These are phyloP conservation scores for Gastrodia elata DNA, from an alignment of 106 monocot genomes.

Conservation along the genomic window DNA sequence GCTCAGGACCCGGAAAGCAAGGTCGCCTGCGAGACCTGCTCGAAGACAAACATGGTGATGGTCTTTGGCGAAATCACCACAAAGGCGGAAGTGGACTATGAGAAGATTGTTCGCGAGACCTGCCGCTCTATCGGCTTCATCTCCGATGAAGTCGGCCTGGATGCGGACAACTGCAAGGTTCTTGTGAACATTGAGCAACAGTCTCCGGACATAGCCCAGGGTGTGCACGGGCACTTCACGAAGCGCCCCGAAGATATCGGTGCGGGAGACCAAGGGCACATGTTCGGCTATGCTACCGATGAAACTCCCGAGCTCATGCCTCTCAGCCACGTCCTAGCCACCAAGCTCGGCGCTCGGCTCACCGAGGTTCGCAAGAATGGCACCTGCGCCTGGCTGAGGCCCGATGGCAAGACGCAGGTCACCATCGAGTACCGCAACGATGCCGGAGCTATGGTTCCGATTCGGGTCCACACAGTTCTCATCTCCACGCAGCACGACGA, in stretches of 20 bases:
- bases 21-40: conserved; percentile 24
- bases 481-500: conserved; percentile 25
- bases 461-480: conserved; percentile 22
- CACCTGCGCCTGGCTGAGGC: conserved; percentile 21
- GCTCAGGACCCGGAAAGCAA: conserved; percentile 24
- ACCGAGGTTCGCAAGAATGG: conserved; percentile 22
- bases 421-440: conserved; percentile 21
- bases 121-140: conserved; percentile 17
- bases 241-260: conserved; percentile 23
- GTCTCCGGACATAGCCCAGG: conserved; percentile 20
- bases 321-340: conserved; percentile 21
- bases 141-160: conserved; percentile 17
- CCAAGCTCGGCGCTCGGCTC: conserved; percentile 15
- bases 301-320: conserved; percentile 22
- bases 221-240: conserved; percentile 26
- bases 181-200: conserved; percentile 21
- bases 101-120: conserved; percentile 23
- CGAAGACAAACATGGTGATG: conserved; percentile 26
- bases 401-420: conserved; percentile 24
- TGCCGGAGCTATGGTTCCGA: conserved; percentile 15
- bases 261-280: conserved; percentile 27
- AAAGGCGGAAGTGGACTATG: conserved; percentile 15
- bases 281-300: conserved; percentile 25
- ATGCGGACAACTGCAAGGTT: conserved; percentile 23
- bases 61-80: conserved; percentile 25